These are phyloP conservation scores for Phaseolus lunatus DNA, from an alignment of 306 rosid genomes.

Conservation along the genomic window DNA sequence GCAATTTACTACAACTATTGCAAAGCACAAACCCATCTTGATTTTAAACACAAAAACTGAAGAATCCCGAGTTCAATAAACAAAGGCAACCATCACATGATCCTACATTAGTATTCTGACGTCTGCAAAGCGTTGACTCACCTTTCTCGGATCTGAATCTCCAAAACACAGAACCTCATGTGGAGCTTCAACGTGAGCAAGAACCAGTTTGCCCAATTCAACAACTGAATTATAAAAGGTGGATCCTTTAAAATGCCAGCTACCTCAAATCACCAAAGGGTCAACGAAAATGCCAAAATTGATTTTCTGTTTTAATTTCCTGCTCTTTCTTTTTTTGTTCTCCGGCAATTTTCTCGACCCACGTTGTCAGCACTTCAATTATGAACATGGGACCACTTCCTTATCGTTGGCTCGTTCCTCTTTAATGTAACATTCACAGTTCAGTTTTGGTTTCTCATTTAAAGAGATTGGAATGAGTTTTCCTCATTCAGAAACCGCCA, in stretches of 20 bases:
- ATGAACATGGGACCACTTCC: conserved; percentile 20
- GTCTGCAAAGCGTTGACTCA: conserved; percentile 28
- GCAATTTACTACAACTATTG: not conserved
- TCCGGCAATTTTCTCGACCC: not conserved
- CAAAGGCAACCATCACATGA: conserved; percentile 6
- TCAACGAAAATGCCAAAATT: conserved; percentile 27
- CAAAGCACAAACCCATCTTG: not conserved
- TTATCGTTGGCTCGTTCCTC: not conserved
- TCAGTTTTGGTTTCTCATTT: not conserved
- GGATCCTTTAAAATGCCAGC: conserved; percentile 18
- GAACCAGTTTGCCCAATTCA: conserved; percentile 7
- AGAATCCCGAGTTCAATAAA: conserved; percentile 31
- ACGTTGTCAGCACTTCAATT: conserved; percentile 21
- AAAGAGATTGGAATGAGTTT: not conserved
- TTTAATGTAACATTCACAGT: not conserved
- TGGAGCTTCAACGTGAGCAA: conserved; percentile 9
- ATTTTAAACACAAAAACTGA: conserved; percentile 9
- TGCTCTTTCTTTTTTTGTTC: not conserved
- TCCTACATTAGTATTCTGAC: conserved; percentile 14
- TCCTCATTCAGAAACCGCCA: conserved; percentile 49
- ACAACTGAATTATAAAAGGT: conserved; percentile 7
- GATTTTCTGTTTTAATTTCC: not conserved
- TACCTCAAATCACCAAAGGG: not conserved
- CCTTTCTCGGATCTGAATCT: conserved; percentile 51
- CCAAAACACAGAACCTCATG: conserved; percentile 25